These are phyloP conservation scores for Gossypium ekmanianum DNA, from an alignment of 345 rosid genomes.

Conservation along the genomic window DNA sequence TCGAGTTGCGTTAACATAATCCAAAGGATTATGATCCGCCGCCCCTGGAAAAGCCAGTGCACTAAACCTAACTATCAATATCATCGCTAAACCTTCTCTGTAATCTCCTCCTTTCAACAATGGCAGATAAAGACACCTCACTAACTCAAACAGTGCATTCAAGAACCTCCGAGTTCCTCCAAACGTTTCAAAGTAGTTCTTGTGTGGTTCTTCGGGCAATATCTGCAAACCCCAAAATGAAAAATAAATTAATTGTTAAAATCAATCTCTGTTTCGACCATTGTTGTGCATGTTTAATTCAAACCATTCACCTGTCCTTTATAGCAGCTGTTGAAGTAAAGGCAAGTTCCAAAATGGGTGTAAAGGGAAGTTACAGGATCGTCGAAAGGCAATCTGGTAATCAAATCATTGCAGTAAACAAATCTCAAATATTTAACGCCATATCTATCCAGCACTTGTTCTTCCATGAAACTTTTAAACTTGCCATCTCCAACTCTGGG, in stretches of 20 bases:
- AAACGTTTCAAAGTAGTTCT: background rate
- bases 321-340: constrained; percentile 52
- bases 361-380: constrained; percentile 36
- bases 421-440: constrained; percentile 47
- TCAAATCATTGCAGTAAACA: constrained; percentile 53
- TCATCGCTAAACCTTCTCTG: background rate
- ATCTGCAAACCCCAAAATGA: background rate
- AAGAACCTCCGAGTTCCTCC: background rate
- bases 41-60: background rate
- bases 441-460: constrained; percentile 22
- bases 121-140: constrained; percentile 8
- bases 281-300: background rate
- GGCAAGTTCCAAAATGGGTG: constrained; percentile 66
- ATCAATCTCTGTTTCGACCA: background rate
- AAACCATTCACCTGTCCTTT: constrained; percentile 16
- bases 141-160: background rate
- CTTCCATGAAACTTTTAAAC: constrained; percentile 46
- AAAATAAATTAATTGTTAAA: background rate
- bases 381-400: constrained; percentile 57
- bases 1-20: constrained; percentile 10
- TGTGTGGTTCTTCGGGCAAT: constrained; percentile 1
- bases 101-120: background rate
- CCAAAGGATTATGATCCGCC: constrained; percentile 1
- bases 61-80: background rate
- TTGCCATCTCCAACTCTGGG: constrained; percentile 61